phyloP scores from a whole-genome alignment of 495 filamentous ascomycete genomes.

The Xylaria grammica region DNA sequence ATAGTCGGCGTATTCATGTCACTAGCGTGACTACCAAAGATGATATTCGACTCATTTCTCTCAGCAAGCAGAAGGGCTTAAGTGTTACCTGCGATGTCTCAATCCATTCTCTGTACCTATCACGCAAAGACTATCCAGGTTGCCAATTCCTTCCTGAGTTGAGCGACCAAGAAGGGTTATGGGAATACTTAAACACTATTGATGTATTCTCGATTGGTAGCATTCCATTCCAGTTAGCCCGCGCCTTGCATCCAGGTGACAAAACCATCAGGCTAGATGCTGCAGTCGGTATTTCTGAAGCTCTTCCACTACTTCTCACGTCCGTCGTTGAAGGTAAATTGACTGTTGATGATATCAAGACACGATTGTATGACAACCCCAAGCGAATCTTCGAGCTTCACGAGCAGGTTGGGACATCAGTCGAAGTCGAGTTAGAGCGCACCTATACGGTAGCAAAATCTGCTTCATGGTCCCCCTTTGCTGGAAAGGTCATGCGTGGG shows the following conservation, averaged over 20 bases:
- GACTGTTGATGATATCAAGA: constrained; percentile 73
- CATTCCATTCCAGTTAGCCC: constrained; percentile 78
- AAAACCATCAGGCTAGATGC: constrained; percentile 41
- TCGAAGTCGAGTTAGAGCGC: constrained; percentile 78
- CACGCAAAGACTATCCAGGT: constrained; percentile 73
- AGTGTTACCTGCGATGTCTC: constrained; percentile 86
- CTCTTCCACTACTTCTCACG: constrained; percentile 77
- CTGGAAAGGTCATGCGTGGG: constrained; percentile 71
- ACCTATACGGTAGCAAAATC: constrained; percentile 63
- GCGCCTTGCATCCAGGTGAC: constrained; percentile 52
- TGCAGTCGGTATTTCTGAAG: constrained; percentile 73
- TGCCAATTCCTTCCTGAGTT: constrained; percentile 69
- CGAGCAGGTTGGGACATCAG: constrained; percentile 73
- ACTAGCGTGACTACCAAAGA: constrained; percentile 83
- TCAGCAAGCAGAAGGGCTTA: constrained; percentile 82
- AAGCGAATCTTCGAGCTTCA: constrained; percentile 88
- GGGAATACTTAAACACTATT: constrained; percentile 77
- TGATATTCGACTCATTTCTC: constrained; percentile 78
- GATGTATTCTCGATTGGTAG: constrained; percentile 86
- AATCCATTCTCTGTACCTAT: constrained; percentile 80
- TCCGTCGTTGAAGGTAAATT: constrained; percentile 77
- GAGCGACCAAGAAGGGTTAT: constrained; percentile 77
- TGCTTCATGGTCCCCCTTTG: constrained; percentile 75
- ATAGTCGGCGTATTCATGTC: constrained; percentile 83
- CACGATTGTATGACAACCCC: constrained; percentile 77